Evolutionary conservation across 2,329 filamentous ascomycete genomes (phyloP).

Genomic region (Fusarium camptoceras): DNA sequence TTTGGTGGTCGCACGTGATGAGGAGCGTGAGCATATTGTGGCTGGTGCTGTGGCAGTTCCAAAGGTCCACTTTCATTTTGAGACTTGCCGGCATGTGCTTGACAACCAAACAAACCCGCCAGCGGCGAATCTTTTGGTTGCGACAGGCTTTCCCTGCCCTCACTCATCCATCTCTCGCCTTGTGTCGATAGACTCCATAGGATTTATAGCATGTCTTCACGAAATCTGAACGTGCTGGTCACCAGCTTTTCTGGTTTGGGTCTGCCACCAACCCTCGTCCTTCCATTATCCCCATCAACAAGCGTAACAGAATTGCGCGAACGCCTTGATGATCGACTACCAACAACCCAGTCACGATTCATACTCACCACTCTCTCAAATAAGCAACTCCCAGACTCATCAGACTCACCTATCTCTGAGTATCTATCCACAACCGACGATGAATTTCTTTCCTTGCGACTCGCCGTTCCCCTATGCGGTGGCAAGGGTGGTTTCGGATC

Average conservation of each 20-base stretch:
- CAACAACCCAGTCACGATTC: conserved; percentile 68
- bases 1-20: conserved; percentile 51
- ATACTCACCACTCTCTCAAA: conserved; percentile 87
- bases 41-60: conserved; percentile 24
- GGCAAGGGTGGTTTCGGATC: conserved; percentile 99
- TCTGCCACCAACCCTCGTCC: conserved; percentile 82
- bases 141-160: background rate
- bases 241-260: conserved; percentile 86
- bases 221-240: conserved; percentile 82
- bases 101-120: conserved; percentile 13
- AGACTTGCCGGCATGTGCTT: conserved; percentile 12
- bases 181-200: background rate
- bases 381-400: conserved; percentile 70
- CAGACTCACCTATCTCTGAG: conserved; percentile 66
- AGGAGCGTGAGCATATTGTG: conserved; percentile 40
- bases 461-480: conserved; percentile 83
- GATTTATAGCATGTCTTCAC: conserved; percentile 61
- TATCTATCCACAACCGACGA: conserved; percentile 69
- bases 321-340: conserved; percentile 71
- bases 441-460: conserved; percentile 83
- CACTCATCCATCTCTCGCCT: background rate
- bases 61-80: conserved; percentile 17
- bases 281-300: conserved; percentile 76
- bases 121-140: conserved; percentile 22
- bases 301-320: conserved; percentile 75